Evolutionary conservation across 1,284 basidiomycete genomes (phyloP), one percentile per base, ranked within the genome.

Genomic region (Rhodotorula glutinis): DNA sequence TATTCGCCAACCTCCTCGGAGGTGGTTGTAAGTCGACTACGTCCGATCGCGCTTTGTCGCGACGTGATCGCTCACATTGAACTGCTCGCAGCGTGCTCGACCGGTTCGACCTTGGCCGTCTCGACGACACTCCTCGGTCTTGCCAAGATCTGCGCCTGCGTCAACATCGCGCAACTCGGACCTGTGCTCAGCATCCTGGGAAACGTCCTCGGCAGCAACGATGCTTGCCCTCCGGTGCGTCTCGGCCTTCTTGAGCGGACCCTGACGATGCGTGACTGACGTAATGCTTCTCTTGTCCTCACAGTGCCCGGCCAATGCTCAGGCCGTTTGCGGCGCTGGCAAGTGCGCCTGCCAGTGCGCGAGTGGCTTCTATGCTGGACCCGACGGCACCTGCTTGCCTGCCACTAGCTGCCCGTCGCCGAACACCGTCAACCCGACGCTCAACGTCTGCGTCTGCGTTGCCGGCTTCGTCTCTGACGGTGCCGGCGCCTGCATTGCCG

Each of bases 321-420:
- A 19, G 1, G 54, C 69, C 13, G 43, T 67, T 13, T 70, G 69
- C 46, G 61, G 61, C 27, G 51, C 30, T 8, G 69, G 62, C 0
- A 52, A 13, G 7, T 70, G 69, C 60, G 62, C 60, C 1, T 70
- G 65, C 53, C 21, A 33, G 14, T 70, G 69, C 62, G 43, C 59
- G 33, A n/a, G 51, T 4, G 69, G 69, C 0, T 62, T 33, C 53
- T 63, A 55, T 29, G 49, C 65, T 27, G 27, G 25, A 21, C 17
- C 53, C 2, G 25, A 25, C 8, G 65, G 59, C 49, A 47, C 53
- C 3, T 67, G 65, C 65, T 40, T 63, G 1, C 49, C 59, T 2
- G 57, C n/a, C 41, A 40, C 23, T 16, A 29, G 14, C 23, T 70
- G 65, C 62, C 51, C 59, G 7, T 30, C 62, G n/a, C 55, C 54